These are phyloP conservation scores for Leccinum pallidistipes DNA, from an alignment of 1,284 basidiomycete genomes.

Conservation along the genomic window DNA sequence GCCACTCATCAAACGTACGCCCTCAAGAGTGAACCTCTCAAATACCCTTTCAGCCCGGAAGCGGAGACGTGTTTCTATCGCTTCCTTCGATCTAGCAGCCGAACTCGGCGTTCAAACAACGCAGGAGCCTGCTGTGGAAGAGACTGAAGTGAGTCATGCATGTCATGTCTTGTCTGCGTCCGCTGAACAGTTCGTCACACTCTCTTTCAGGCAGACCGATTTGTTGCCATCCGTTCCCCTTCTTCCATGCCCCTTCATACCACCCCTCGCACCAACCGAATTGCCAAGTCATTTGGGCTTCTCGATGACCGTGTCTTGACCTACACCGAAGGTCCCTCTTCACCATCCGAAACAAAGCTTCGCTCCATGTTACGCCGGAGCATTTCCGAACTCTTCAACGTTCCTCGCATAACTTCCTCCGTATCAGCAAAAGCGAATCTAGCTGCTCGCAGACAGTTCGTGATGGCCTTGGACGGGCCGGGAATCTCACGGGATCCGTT, in stretches of 20 bases:
- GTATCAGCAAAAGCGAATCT: constrained; percentile 45
- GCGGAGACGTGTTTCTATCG: constrained; percentile 33
- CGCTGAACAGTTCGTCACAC: constrained; percentile 2
- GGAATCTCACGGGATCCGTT: constrained; percentile 48
- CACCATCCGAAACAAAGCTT: constrained; percentile 33
- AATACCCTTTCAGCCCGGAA: constrained; percentile 34
- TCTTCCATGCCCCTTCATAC: constrained; percentile 42
- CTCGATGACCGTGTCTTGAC: constrained; percentile 46
- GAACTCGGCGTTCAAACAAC: constrained; percentile 18
- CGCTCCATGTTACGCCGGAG: constrained; percentile 40
- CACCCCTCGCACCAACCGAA: constrained; percentile 49
- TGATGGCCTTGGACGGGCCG: constrained; percentile 50
- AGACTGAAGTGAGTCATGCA: constrained; percentile 29
- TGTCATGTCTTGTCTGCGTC: not conserved
- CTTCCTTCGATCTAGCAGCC: constrained; percentile 33
- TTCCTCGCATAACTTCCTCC: constrained; percentile 34
- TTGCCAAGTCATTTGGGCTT: constrained; percentile 48
- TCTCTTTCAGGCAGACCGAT: constrained; percentile 45
- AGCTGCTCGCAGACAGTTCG: constrained; percentile 44
- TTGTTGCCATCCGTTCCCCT: constrained; percentile 42
- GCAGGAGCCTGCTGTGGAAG: constrained; percentile 28
- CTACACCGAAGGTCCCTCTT: constrained; percentile 35
- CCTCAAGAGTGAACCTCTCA: constrained; percentile 31
- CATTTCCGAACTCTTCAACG: constrained; percentile 40
- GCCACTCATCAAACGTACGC: constrained; percentile 34